phyloP scores from a whole-genome alignment of 129 eudicot genomes.

The Mikania micrantha region DNA sequence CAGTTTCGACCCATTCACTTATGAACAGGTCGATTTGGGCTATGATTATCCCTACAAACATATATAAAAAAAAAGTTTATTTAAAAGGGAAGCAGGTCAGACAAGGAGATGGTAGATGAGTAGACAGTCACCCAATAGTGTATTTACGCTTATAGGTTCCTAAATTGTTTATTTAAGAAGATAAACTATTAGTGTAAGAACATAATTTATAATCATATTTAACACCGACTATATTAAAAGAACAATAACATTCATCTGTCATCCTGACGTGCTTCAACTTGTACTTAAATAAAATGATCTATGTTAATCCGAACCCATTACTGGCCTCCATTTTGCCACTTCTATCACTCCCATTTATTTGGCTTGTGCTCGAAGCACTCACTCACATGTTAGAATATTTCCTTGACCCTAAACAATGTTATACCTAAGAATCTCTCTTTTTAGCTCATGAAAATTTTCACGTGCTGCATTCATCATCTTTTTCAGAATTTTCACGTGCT shows the following conservation, averaged over 20 bases:
- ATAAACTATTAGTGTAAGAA: neutral
- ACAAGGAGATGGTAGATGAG: no score
- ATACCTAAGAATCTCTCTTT: neutral
- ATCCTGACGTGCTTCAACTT: neutral
- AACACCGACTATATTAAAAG: neutral
- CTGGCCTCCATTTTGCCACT: neutral
- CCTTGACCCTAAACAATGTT: slow-evolving; percentile 15
- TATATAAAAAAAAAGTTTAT: neutral
- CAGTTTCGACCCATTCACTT: neutral
- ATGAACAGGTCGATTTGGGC: neutral
- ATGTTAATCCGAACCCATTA: neutral
- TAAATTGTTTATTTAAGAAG: neutral
- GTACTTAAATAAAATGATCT: neutral
- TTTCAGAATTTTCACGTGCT: neutral
- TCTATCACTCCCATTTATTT: neutral
- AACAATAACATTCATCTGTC: neutral
- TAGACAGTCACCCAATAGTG: neutral
- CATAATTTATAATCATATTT: neutral
- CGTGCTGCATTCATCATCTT: neutral
- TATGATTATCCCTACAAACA: no score
- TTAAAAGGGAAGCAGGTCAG: neutral
- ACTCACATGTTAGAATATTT: slow-evolving; percentile 12
- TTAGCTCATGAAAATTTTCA: neutral
- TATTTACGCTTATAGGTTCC: neutral
- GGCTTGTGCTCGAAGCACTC: neutral